Base-by-base conservation (phyloP, 1,284 basidiomycete genomes). In the Peniophora sp. region DNA sequence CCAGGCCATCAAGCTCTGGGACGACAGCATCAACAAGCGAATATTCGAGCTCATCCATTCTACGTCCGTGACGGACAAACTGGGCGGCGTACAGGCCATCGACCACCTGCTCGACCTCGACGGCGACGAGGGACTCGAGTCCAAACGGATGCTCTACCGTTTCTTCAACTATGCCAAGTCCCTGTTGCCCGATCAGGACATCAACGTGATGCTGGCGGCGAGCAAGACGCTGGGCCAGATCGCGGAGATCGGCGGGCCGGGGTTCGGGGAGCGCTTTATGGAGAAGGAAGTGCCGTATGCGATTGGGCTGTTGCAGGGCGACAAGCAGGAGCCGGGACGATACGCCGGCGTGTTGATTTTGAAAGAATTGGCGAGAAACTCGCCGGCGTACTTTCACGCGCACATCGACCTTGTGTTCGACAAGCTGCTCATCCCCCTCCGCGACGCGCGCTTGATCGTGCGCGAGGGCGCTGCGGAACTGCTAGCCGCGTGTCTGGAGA, bases 151-250 rank as follows among this genome's bases (percentile, higher is more conserved):
- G 54, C 78, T 92, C 36, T 93, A 88, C 66, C 81, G 91, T 36
- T 88, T 93, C 68, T 94, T 89, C 74, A 92, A 93, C 70, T 94
- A 93, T 69, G 87, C 92, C 68, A 92, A 92, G 63, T 80, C 85
- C 45, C 79, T 92, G 22, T 76, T 93, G 17, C 91, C 90, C 6
- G 88, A 88, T 62, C 77, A 80, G 55, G 92, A 94, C 64, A 79
- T 88, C 59, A 86, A 85, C 63, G 85, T 94, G 60, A 94, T 93
- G 91, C 75, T 92, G 46, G 83, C 88, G 1, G 91, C 90, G 1
- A 91, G 91, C 20, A 91, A 90, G 62, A 89, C 87, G 1, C 76
- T 92, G 20, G 90, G 90, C 0, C 79, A 85, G 56, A 89, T 93
- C 57, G 88, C 88, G 27, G 79, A 85, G 53, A 83, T 88, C 51